Base-by-base conservation (phyloP, 805 yeast species). In the Dipodascopsis tothii region DNA sequence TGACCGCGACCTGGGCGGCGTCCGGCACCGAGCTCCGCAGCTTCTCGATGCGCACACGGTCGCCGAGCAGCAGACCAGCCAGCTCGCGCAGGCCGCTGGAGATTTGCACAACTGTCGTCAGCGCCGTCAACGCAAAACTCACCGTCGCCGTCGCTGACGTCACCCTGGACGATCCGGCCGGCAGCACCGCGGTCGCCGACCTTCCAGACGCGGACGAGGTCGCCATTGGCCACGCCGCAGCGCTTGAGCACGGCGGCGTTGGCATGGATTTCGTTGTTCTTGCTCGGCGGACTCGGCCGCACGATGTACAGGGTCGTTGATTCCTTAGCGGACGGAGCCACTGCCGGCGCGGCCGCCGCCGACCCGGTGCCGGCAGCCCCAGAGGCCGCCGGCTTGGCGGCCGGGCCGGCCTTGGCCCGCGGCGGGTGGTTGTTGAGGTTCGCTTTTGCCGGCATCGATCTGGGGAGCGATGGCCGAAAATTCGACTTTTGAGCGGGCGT, bases 61-160 rank as follows among this genome's bases (percentile, higher is more conserved):
- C 80, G 35, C 82, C 82, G 4, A 73, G 60, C 3, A 72, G 46
- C 1, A 72, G 50, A 34, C 68, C 72, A 9, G 69, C 65, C 2
- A 71, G 62, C 4, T 63, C 53, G 49, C 80, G 60, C 32, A 74
- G 45, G 4, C 46, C 48, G 5, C 35, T 14, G 14, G 63, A 48
- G 6, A 66, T 39, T 33, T 54, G 60, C 5, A 63, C 46, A 2
- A 54, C 47, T 4, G 36, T 33, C 3, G 37, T 32, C 44, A 19
- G 57, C 60, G 3, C 34, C 14, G 14, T 60, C 63, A n/a, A n/a
- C n/a, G n/a, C n/a, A n/a, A n/a, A n/a, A n/a, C 41, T 30, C 45
- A 4, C 37, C 46, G 11, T 36, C 39, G 19, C 33, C 41, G 7
- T 37, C 33, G 18, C 20, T 41, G 21, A 35, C 38, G 14, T 45